A percentile compares a stretch with the other conserved stretches of the same genome.
Conservation (phyloP, 352 stramenopile genomes). For the Phytophthora fragariae region DNA sequence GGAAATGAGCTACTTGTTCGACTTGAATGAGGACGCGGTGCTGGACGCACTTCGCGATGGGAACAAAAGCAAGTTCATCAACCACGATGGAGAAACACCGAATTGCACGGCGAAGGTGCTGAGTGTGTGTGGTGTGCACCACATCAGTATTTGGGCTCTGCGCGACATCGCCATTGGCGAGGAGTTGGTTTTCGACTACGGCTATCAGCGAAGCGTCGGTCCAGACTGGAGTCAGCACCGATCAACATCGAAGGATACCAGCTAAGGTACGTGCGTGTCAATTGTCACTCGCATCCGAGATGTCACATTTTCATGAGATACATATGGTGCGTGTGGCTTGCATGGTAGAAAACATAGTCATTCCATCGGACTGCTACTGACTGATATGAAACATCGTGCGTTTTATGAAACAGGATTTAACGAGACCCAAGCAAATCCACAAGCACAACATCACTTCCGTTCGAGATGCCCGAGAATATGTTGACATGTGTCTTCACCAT, state of each 20-base stretch:
- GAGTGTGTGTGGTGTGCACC: slow-evolving; percentile 80
- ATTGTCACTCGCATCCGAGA: neutral
- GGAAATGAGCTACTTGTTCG: slow-evolving; percentile 91
- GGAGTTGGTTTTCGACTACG: slow-evolving; percentile 73
- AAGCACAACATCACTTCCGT: too few relatives aligned
- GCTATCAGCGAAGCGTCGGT: slow-evolving; percentile 60
- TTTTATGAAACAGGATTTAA: too few relatives aligned
- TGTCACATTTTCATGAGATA: neutral
- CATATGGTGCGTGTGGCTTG: neutral
- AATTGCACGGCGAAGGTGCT: slow-evolving; percentile 86
- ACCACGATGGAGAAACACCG: slow-evolving; percentile 73
- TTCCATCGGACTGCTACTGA: too few relatives aligned
- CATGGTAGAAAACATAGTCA: too few relatives aligned
- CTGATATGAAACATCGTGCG: too few relatives aligned
- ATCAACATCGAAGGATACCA: slow-evolving; percentile 11
- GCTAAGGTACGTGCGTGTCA: slow-evolving; percentile 18
- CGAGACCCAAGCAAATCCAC: too few relatives aligned
- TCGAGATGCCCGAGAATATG: too few relatives aligned
- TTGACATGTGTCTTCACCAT: too few relatives aligned
- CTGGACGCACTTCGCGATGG: slow-evolving; percentile 90
- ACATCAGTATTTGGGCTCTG: slow-evolving; percentile 90
- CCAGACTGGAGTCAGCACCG: slow-evolving; percentile 61
- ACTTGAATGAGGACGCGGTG: slow-evolving; percentile 89
- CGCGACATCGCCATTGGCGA: slow-evolving; percentile 79
- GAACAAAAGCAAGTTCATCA: slow-evolving; percentile 48